Conservation (phyloP, 1,284 basidiomycete genomes). For the Coniferiporia weirii region DNA sequence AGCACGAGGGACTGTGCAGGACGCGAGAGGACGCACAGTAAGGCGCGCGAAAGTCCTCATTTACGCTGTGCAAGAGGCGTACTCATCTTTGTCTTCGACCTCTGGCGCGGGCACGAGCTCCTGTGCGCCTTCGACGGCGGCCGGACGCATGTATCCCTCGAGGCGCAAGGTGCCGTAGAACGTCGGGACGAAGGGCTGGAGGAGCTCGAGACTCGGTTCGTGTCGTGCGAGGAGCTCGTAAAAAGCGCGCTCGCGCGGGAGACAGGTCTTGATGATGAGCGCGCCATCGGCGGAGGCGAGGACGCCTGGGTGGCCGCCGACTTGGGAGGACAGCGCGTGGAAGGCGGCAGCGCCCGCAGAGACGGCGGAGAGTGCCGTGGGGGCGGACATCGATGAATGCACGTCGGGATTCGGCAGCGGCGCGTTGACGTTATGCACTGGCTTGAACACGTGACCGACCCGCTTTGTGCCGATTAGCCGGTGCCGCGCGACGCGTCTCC, state of each 20-base stretch:
- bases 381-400: background rate
- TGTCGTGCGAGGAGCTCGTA: constrained; percentile 60
- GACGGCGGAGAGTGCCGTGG: background rate
- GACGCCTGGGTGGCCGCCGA: constrained; percentile 85
- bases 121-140: background rate
- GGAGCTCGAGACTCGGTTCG: constrained; percentile 33
- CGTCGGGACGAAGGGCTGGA: constrained; percentile 59
- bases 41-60: background rate
- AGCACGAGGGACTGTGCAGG: constrained; percentile 70
- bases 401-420: no score
- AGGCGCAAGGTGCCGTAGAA: constrained; percentile 75
- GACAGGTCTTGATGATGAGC: constrained; percentile 81
- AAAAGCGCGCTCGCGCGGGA: constrained; percentile 72
- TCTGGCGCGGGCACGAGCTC: constrained; percentile 15
- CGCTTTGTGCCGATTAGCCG: background rate
- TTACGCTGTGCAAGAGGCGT: background rate
- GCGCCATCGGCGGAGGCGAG: constrained; percentile 70
- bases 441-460: no score
- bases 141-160: constrained; percentile 47
- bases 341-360: constrained; percentile 2
- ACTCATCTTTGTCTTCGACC: constrained; percentile 48
- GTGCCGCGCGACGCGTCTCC: background rate
- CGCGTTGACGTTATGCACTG: no score
- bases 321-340: constrained; percentile 54
- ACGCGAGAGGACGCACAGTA: constrained; percentile 9